Conservation (phyloP, 129 eudicot genomes). For the Saussurea involucrata region DNA sequence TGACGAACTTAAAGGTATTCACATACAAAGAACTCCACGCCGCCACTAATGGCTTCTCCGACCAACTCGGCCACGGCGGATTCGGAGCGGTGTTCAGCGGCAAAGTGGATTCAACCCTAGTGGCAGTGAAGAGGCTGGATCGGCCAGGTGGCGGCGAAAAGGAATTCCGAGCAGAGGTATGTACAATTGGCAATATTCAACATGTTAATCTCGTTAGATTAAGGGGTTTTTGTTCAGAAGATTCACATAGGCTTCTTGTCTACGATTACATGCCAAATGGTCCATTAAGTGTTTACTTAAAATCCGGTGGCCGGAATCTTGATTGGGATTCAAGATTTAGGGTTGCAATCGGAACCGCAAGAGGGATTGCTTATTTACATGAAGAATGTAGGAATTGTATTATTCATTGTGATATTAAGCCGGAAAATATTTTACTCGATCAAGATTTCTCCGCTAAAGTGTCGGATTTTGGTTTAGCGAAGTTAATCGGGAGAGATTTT, state of each 20-base stretch:
- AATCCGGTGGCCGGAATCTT: constrained; percentile 46
- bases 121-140: constrained; percentile 89
- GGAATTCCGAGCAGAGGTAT: constrained; percentile 93
- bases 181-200: constrained; percentile 92
- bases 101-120: constrained; percentile 46
- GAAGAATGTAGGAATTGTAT: constrained; percentile 85
- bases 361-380: constrained; percentile 83
- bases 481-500: constrained; percentile 77
- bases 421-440: constrained; percentile 75
- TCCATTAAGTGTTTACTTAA: constrained; percentile 64
- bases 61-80: constrained; percentile 92
- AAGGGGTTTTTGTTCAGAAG: constrained; percentile 82
- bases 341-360: constrained; percentile 73
- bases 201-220: constrained; percentile 91
- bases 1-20: constrained; percentile 68
- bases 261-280: constrained; percentile 94
- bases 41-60: constrained; percentile 82
- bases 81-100: constrained; percentile 86
- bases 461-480: constrained; percentile 88
- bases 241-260: constrained; percentile 70
- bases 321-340: constrained; percentile 87
- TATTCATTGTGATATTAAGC: constrained; percentile 89
- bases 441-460: constrained; percentile 74
- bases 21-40: constrained; percentile 81
- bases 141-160: constrained; percentile 88